Evolutionary conservation across 305 asterid species (phyloP), one percentile per base, ranked within the genome.

Genomic region (Withania somnifera): DNA sequence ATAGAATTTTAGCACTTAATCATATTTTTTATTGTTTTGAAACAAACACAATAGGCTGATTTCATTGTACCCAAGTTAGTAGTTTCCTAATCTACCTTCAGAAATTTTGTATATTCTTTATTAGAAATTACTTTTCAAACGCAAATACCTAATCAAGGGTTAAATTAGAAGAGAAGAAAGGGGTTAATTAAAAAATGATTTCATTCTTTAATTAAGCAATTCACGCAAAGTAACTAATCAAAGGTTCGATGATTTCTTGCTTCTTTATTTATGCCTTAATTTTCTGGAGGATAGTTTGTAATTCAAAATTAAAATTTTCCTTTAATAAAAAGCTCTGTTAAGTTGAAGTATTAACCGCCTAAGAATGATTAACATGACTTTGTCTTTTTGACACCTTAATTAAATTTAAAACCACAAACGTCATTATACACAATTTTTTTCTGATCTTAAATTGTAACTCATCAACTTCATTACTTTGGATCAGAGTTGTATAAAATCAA

Each of bases 191-290:
- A 66, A 50, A 15, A 66, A 66, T 17, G 14, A 64, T 64, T 32
- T 64, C 73, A 64, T 32, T 34, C 15, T 32, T 64, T 1, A 32
- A 17, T 1, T 64, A 64, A 8, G 11, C 42, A 63, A 63, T 14
- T 15, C 11, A 63, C 42, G 3, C 3, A 7, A 30, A 3, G 1
- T 7, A 13, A 10, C 47, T 7, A 40, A 40, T 40, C 47, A 40
- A 40, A 2, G 45, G 14, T 42, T 47, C 17, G n/a, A n/a, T n/a
- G 53, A 47, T 47, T 47, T 47, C 53, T 15, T 51, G 20, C 20
- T 66, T 32, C 50, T 64, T 64, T 34, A 66, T 34, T 66, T 34
- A n/a, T n/a, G 76, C 76, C 76, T 66, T 66, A 66, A 66, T 66
- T 66, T 34, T 8, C 76, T 66, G 28, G 1, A 66, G 17, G 5